These are phyloP conservation scores for Durotheca rogersii DNA, from an alignment of 495 filamentous ascomycete species.

Conservation along the genomic window DNA sequence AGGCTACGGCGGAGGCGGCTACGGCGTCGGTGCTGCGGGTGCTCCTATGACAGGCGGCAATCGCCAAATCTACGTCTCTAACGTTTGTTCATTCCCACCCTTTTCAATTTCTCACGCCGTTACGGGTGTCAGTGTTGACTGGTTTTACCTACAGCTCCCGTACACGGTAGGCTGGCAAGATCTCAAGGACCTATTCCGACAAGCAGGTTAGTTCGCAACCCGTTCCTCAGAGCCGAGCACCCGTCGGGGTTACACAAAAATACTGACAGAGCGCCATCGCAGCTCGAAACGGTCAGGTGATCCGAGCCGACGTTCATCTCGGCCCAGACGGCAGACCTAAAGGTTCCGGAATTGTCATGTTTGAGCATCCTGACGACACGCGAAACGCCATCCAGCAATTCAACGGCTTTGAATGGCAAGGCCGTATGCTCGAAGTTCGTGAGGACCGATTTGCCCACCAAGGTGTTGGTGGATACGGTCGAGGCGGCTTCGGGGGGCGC, in stretches of 20 bases:
- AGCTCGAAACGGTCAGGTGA: constrained; percentile 74
- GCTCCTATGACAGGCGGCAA: constrained; percentile 59
- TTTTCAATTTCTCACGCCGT: too few relatives aligned
- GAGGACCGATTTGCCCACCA: constrained; percentile 90
- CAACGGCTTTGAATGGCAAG: constrained; percentile 99
- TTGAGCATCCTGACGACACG: constrained; percentile 90
- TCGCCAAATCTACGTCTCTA: constrained; percentile 94
- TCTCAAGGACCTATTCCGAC: constrained; percentile 96
- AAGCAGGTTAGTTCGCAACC: constrained; percentile 82
- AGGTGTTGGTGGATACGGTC: constrained; percentile 50
- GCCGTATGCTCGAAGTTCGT: constrained; percentile 86
- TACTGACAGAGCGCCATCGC: constrained; percentile 7
- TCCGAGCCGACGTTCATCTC: constrained; percentile 93
- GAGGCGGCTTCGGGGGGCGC: constrained; percentile 57
- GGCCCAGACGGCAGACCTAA: constrained; percentile 91
- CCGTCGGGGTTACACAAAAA: not conserved
- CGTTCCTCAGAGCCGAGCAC: not conserved
- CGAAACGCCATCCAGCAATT: constrained; percentile 94
- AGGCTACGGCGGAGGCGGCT: constrained; percentile 54
- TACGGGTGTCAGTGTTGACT: constrained; percentile 43
- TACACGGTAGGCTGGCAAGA: constrained; percentile 99
- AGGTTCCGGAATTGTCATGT: constrained; percentile 95
- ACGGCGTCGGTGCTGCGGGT: constrained; percentile 36
- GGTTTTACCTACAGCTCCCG: constrained; percentile 69
- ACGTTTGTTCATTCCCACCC: constrained; percentile 72